Evolutionary conservation across 331 rosid species (phyloP), one percentile per base, ranked within the genome.

Genomic region (Acacia pycnantha): DNA sequence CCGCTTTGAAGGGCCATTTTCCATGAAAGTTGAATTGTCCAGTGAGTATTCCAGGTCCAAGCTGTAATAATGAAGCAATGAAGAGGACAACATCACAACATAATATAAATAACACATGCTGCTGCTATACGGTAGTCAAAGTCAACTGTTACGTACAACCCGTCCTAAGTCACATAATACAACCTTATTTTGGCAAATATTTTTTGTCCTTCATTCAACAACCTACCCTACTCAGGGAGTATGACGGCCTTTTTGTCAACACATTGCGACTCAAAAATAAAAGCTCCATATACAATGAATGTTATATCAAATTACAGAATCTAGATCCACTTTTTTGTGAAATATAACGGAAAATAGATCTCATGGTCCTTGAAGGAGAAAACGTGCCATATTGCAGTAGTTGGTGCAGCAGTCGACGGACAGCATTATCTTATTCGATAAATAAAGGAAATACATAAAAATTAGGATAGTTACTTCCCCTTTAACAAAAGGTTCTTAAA

Each of bases 11-110:
- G 86, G 87, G 77, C 82, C 79, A 82, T 73, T 77, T 82, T 85
- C 89, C 74, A 76, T 13, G 76, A 73, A 56, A 81, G 88, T 71
- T 47, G 88, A 87, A 78, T 88, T 86, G 15, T 68, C 90, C 73
- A 70, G 69, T 24, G 93, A 82, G 89, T 85, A 80, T 73, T 89
- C 92, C 86, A 86, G 81, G 70, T 91, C 92, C 72, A 88, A 70
- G 73, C 93, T 91, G 86, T 82, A 88, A 79, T 53, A 27, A 82
- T 9, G 19, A 73, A 73, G 46, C 21, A 66, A 70, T 21, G 82
- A 77, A 27, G 64, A 64, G 40, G 13, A 37, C 9, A 37, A 37
- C 41, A 37, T 37, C 41, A 71, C 26, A 68, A 79, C 21, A 37
- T n/a, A 24, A 26, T 1, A 48, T 50, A 5, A 79, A 18, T 22